Percentiles rank a stretch among this genome's conserved stretches.
Evolutionary conservation across 78 protist species (phyloP).

Genomic region (Cavenderia fasciculata): DNA sequence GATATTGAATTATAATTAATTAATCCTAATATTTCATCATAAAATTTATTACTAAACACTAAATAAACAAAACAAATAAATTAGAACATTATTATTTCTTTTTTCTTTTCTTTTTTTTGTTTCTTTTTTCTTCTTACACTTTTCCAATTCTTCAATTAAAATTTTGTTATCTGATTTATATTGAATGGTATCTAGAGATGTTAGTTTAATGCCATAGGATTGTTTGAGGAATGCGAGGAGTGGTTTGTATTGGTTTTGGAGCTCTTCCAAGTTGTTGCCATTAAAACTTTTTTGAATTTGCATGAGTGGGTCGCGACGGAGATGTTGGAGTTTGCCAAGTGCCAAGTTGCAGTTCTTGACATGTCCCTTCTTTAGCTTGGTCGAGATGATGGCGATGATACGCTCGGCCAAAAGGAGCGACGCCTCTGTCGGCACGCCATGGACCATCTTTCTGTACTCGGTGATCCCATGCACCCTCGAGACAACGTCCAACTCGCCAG

Average conservation of each 20-base stretch:
- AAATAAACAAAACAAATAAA: not conserved
- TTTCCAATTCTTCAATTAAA: conserved; percentile 34
- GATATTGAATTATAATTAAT: conserved; percentile 53
- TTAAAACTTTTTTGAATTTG: conserved; percentile 35
- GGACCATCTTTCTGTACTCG: conserved; percentile 35
- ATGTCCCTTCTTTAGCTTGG: conserved; percentile 2
- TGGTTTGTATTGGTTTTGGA: conserved; percentile 56
- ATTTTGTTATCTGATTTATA: conserved; percentile 14
- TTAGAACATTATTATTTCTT: not conserved
- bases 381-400: conserved; percentile 30
- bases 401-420: conserved; percentile 24
- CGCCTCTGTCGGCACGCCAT: conserved; percentile 13
- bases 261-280: conserved; percentile 30
- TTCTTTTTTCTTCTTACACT: conserved; percentile 49
- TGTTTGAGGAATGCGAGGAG: conserved; percentile 6
- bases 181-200: conserved; percentile 5
- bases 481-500: not conserved
- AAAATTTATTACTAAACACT: conserved; percentile 62
- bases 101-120: no score
- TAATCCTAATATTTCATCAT: conserved; percentile 62
- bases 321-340: conserved; percentile 36
- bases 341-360: conserved; percentile 63
- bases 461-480: no score
- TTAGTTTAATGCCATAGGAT: conserved; percentile 13
- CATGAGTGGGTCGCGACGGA: conserved; percentile 49